Percentiles rank a stretch among this genome's conserved stretches.
phyloP scores from a whole-genome alignment of 257 asterid genomes.

The Cordia subcordata region DNA sequence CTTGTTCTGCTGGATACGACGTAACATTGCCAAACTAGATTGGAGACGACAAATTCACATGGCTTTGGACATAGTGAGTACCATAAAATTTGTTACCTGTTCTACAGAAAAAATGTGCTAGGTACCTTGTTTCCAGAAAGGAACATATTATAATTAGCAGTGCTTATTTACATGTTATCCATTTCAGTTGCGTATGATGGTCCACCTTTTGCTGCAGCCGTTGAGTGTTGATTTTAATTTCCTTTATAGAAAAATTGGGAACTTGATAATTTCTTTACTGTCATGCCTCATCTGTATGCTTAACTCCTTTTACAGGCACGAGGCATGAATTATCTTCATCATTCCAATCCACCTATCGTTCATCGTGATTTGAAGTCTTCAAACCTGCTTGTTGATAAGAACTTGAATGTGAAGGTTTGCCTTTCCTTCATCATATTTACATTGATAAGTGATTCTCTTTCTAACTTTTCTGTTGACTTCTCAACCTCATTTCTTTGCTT shows the following conservation, averaged over 20 bases:
- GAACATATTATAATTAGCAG: neutral
- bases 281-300: neutral
- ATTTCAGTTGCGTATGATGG: too few species aligned
- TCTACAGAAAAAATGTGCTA: neutral
- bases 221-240: neutral
- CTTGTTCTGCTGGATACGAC: slow-evolving; percentile 72
- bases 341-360: slow-evolving; percentile 73
- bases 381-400: slow-evolving; percentile 94
- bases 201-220: neutral
- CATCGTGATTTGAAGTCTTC: slow-evolving; percentile 98
- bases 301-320: slow-evolving; percentile 54
- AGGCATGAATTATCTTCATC: slow-evolving; percentile 96
- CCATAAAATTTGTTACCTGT: slow-evolving; percentile 8
- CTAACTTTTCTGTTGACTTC: neutral
- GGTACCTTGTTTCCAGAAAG: neutral
- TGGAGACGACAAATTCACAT: slow-evolving; percentile 82
- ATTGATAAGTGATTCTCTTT: neutral
- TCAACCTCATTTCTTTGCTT: slow-evolving; percentile 11
- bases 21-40: slow-evolving; percentile 65
- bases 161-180: too few species aligned
- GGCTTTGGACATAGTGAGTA: slow-evolving; percentile 94
- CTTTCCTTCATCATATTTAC: neutral
- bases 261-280: neutral
- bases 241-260: too few species aligned
- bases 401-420: slow-evolving; percentile 93